Base-by-base conservation (phyloP, 768 basidiomycete genomes). In the Auricularia sp. region DNA sequence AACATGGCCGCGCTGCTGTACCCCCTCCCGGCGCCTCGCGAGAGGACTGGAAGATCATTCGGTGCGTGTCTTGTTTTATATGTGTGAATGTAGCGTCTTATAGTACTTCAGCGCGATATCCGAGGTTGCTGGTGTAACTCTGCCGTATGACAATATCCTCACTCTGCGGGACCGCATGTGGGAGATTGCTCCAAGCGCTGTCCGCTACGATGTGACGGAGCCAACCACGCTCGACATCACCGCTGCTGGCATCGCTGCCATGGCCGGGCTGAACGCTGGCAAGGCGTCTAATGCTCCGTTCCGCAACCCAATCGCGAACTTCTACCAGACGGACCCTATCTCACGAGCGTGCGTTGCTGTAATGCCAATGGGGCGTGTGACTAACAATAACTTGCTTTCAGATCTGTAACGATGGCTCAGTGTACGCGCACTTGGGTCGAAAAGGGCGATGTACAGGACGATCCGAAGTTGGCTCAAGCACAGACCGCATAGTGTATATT, bases 31-130 rank as follows among this genome's bases (percentile, higher is more conserved):
- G 95, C 53, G 91, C 93, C 1, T 85, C 92, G 3, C 79, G 97
- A 47, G 97, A 99, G 75, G 97, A 98, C 71, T 98, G 94, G 94
- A 96, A 97, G 80, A 90, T 98, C 71, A 82, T 98, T 68, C 87
- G 92, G 90, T 91, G 66, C 34, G 83, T 74, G 4, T 44, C 47
- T 2, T 35, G 39, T 7, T 47, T 47, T 21, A 35, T 14, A 29
- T 12, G 18, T 16, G 35, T 23, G 1, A 5, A 0, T 12, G 36
- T 39, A n/a, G 61, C 36, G 6, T 34, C 29, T 64, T n/a, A 56
- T 35, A 18, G 53, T 36, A 8, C 62, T 53, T 43, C 66, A 91
- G 95, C 51, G 97, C 96, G 0, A 78, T 99, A 2, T 93, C 91
- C 10, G 97, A 99, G 72, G 79, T 93, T 42, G 73, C 93, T n/a